Percentiles rank a stretch among this genome's conserved stretches.
Conservation (phyloP, 2,329 filamentous ascomycete species). For the Alternaria novae-zelandiae region DNA sequence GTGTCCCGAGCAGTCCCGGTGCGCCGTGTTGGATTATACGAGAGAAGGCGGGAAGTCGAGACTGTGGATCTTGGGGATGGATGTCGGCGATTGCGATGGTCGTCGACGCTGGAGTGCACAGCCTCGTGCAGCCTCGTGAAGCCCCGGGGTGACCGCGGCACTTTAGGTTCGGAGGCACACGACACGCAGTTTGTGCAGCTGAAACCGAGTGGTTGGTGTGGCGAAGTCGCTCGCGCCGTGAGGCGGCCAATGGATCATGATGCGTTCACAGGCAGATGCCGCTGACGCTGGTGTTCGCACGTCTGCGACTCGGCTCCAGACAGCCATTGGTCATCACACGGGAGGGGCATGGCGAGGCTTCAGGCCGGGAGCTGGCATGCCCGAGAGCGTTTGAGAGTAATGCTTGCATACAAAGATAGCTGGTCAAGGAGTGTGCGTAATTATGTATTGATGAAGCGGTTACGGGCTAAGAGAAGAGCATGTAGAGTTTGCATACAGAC, state of each 20-base stretch:
- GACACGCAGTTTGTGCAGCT: slow-evolving; percentile 12
- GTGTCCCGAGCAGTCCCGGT: slow-evolving; percentile 3
- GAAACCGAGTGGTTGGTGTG: slow-evolving; percentile 17
- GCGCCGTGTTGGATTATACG: not conserved
- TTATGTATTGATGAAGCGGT: not conserved
- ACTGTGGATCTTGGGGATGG: not conserved
- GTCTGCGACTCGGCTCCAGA: not conserved
- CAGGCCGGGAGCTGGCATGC: not conserved
- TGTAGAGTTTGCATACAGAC: slow-evolving; percentile 12
- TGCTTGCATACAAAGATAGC: not conserved
- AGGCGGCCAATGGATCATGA: slow-evolving; percentile 14
- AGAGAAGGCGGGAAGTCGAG: not conserved
- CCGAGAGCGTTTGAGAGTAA: not conserved
- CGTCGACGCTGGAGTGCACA: slow-evolving; percentile 5
- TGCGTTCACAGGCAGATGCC: slow-evolving; percentile 3
- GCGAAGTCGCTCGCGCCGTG: slow-evolving; percentile 14
- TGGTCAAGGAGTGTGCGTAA: not conserved
- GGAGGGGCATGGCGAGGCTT: not conserved
- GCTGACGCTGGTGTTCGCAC: not conserved
- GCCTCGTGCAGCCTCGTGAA: slow-evolving; percentile 9
- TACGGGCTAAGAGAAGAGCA: not conserved
- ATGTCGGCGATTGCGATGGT: not conserved
- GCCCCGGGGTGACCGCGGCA: slow-evolving; percentile 12
- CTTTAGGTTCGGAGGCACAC: not conserved
- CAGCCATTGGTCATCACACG: not conserved